Base-by-base conservation (phyloP, 2,329 filamentous ascomycete genomes). In the Leptographium wingfieldii region DNA sequence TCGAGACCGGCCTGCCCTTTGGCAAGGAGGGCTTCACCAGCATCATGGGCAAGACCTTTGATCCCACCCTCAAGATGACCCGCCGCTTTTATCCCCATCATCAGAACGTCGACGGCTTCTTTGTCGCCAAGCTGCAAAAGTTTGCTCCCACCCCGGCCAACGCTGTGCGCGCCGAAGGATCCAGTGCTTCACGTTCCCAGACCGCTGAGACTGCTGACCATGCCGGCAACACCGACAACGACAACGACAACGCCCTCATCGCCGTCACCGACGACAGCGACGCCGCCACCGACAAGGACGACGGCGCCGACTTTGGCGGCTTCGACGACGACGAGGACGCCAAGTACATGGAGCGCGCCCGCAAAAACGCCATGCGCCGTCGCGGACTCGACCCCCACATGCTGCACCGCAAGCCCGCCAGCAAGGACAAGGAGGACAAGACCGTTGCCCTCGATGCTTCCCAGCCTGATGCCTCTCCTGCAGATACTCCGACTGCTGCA, bases 81-180 rank as follows among this genome's bases (percentile, higher is more conserved):
- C 80, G 90, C 65, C 80, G 92, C 60, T 96, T 90, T 77, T 96
- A 95, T 74, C 90, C 91, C 0, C 90, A 96, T 71, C 96, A 96
- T 65, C 63, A 65, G 22, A 64, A 66, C 75, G 91, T 99, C 40
- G 94, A 69, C 72, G 94, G 94, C 65, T 99, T 99, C 84, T 99
- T 91, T 71, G 94, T 99, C 63, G 90, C 91, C 69, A 99, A 99
- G 74, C 88, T 99, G 75, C 92, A 95, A 74, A 99, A 99, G 80
- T 83, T 83, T 19, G 92, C 84, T 0, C 87, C 90, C 3, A 89
- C 88, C 49, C 86, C 88, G 1, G 74, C 79, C 60, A 83, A 81
- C 59, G 77, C 80, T 2, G 75, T 80, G 22, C 59, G 57, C 5
- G 61, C 59, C 60, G 40, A 59, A 55, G 54, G 53, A 16, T 14